Evolutionary conservation across 495 filamentous ascomycete species (phyloP), one percentile per base, ranked within the genome.

Genomic region (Aspergillus asperescens): DNA sequence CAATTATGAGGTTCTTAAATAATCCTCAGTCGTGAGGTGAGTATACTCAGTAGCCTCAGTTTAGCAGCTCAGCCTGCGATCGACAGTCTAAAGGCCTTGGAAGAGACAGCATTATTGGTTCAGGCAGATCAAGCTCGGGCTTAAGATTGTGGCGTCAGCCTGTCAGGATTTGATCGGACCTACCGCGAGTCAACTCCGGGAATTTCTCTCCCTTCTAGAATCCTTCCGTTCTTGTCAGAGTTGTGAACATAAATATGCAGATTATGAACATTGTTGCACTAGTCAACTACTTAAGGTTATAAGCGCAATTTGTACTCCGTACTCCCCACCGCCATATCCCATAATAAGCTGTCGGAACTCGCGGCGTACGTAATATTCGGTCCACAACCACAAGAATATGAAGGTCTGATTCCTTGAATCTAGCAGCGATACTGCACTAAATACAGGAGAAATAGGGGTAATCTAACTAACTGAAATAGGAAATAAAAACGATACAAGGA

Each of bases 401-500:
- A 43, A 43, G 23, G 24, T 28, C 40, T 43, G 22, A 27, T 43
- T 27, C 22, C 27, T 43, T 23, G 22, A 43, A 43, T 43, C 40
- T 43, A 43, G 22, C 23, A 27, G 40, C 23, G 12, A 43, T 27
- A n/a, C 23, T 43, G 40, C 40, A 43, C 22, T 27, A 27, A 43
- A 27, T 43, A 43, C 24, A 43, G 13, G 23, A 43, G 22, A 27
- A 43, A 27, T 43, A 27, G 40, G 40, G 40, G 22, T n/a, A 27
- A 27, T 43, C 40, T 25, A 43, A 43, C 40, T 25, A 43, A 43
- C n/a, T n/a, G n/a, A n/a, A n/a, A n/a, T n/a, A n/a, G n/a, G n/a
- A n/a, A n/a, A n/a, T n/a, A n/a, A n/a, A n/a, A n/a, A n/a, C n/a
- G n/a, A n/a, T n/a, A n/a, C n/a, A n/a, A n/a, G n/a, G n/a, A n/a